Percentiles rank a stretch among this genome's conserved stretches.
Conservation (phyloP, 495 filamentous ascomycete species). For the Gamarada debralockiae region DNA sequence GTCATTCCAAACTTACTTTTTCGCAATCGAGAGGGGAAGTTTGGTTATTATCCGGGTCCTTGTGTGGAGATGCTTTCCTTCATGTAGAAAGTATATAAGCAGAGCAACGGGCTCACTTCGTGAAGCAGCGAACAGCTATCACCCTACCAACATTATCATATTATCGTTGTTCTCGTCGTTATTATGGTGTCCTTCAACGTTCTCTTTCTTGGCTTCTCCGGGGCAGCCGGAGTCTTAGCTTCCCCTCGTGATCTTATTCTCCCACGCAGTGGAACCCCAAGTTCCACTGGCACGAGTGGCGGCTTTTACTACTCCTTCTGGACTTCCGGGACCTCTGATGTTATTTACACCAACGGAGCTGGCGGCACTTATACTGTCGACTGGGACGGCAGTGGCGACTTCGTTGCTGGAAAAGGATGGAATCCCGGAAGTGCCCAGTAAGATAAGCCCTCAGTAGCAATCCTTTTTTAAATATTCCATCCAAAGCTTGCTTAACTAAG, state of each 20-base stretch:
- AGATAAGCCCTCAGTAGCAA: background rate
- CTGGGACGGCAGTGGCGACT: conserved; percentile 57
- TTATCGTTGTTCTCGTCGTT: too few species aligned
- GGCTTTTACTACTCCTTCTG: conserved; percentile 65
- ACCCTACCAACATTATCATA: too few species aligned
- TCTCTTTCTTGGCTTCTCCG: conserved; percentile 4
- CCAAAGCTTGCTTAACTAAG: too few species aligned
- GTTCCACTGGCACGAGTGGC: conserved; percentile 4
- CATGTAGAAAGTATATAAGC: too few species aligned
- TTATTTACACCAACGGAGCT: conserved; percentile 56
- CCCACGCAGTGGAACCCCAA: conserved; percentile 1
- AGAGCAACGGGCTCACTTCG: too few species aligned
- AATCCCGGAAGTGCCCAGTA: conserved; percentile 11
- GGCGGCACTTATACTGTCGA: conserved; percentile 53
- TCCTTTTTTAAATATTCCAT: too few species aligned
- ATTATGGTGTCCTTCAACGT: conserved; percentile 13
- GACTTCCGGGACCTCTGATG: conserved; percentile 56
- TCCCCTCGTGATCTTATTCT: background rate
- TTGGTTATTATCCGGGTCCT: too few species aligned
- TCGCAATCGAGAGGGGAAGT: too few species aligned
- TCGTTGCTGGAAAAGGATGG: conserved; percentile 53
- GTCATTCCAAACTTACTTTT: too few species aligned
- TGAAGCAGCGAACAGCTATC: too few species aligned
- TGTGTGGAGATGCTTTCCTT: too few species aligned
- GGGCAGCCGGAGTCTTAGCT: conserved; percentile 1